Conservation (phyloP, 306 rosid species). For the Prunus salicina region DNA sequence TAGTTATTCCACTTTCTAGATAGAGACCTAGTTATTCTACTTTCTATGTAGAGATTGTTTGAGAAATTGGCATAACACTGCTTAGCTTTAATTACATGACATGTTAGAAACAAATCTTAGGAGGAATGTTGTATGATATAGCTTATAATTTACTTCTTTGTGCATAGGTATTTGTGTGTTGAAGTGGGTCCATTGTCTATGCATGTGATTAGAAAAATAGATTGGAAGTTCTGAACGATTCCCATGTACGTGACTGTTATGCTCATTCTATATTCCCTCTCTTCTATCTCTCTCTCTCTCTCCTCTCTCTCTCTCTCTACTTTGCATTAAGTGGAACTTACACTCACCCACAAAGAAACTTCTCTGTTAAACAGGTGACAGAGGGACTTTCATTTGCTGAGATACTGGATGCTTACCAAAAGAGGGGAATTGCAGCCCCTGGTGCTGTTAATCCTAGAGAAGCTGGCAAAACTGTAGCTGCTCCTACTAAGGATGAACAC, state of each 20-base stretch:
- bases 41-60: not conserved
- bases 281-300: not conserved
- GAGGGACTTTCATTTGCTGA: slow-evolving; percentile 2
- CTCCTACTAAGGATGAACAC: slow-evolving; percentile 25
- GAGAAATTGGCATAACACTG: not conserved
- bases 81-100: not conserved
- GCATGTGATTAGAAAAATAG: not conserved
- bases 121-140: not conserved
- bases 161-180: not conserved
- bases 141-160: not conserved
- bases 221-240: slow-evolving; percentile 15
- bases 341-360: not conserved
- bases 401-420: too few relatives aligned
- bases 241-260: slow-evolving; percentile 27
- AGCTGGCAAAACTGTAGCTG: slow-evolving; percentile 24
- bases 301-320: not conserved
- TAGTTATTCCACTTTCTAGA: not conserved
- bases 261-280: slow-evolving; percentile 11
- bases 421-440: not conserved
- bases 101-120: not conserved
- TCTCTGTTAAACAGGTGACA: slow-evolving; percentile 38
- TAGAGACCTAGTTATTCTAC: not conserved
- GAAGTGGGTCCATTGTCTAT: slow-evolving; percentile 3
- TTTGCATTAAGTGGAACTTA: not conserved
- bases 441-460: slow-evolving; percentile 21